These are phyloP conservation scores for Eucalyptus victrix DNA, from an alignment of 345 rosid species.

Conservation along the genomic window DNA sequence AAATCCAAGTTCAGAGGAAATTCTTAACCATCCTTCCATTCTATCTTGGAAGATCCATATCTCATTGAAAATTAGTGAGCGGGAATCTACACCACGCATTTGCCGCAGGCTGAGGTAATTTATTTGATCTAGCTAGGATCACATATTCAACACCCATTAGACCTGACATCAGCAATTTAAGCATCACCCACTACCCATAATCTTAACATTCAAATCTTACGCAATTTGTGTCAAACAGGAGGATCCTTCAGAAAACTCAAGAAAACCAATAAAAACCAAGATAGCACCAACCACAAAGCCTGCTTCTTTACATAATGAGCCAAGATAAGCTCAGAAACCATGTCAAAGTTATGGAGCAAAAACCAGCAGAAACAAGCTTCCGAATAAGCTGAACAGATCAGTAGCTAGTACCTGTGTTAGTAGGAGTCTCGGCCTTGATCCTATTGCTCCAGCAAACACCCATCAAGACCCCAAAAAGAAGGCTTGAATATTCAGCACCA, in stretches of 20 bases:
- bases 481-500: background rate
- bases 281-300: background rate
- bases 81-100: background rate
- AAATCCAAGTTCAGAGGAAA: background rate
- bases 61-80: background rate
- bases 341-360: background rate
- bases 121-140: background rate
- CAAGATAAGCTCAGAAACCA: background rate
- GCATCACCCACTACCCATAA: background rate
- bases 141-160: background rate
- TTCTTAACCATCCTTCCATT: background rate
- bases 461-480: conserved; percentile 25
- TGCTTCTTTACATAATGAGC: background rate
- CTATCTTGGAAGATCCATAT: background rate
- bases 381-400: background rate
- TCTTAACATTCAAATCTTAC: background rate
- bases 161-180: background rate
- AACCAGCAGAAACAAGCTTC: background rate
- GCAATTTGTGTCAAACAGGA: background rate
- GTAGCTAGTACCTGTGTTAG: conserved; percentile 37
- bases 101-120: background rate
- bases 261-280: background rate
- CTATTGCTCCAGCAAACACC: conserved; percentile 87
- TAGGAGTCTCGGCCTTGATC: conserved; percentile 71
- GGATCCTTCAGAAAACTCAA: background rate